Conservation (phyloP, 495 filamentous ascomycete genomes). For the Aspergillus biplanus region DNA sequence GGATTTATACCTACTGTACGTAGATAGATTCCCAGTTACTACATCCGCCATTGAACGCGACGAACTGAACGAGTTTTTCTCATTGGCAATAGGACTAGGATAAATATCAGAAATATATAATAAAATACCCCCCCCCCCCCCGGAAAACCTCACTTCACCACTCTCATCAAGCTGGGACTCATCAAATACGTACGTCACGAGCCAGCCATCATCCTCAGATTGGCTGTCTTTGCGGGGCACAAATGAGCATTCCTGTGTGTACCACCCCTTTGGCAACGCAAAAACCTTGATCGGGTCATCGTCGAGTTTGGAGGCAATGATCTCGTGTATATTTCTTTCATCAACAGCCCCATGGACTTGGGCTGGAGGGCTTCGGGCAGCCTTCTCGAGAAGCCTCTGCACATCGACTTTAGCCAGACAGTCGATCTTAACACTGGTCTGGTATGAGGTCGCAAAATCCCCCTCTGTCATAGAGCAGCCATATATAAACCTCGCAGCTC, state of each 20-base stretch:
- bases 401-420: slow-evolving; percentile 61
- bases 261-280: slow-evolving; percentile 58
- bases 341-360: slow-evolving; percentile 59
- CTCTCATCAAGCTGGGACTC: slow-evolving; percentile 53
- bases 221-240: slow-evolving; percentile 48
- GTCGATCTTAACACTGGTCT: slow-evolving; percentile 63
- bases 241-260: slow-evolving; percentile 67
- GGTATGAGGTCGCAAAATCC: slow-evolving; percentile 54
- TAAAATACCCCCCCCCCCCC: too few relatives aligned
- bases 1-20: too few relatives aligned
- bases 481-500: slow-evolving; percentile 56
- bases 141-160: slow-evolving; percentile 58
- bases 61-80: too few relatives aligned
- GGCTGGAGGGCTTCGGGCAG: slow-evolving; percentile 38
- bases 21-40: too few relatives aligned
- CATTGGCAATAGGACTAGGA: too few relatives aligned
- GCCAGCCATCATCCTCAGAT: slow-evolving; percentile 61
- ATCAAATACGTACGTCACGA: slow-evolving; percentile 65
- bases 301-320: slow-evolving; percentile 43
- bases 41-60: too few relatives aligned
- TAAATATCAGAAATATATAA: too few relatives aligned
- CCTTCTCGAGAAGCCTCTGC: slow-evolving; percentile 50
- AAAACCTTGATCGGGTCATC: slow-evolving; percentile 63
- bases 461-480: slow-evolving; percentile 54
- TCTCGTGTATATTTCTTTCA: slow-evolving; percentile 45